A percentile compares a stretch with the other conserved stretches of the same genome.
These are phyloP conservation scores for Claviceps sp. DNA, from an alignment of 2,329 filamentous ascomycete genomes.

Conservation along the genomic window DNA sequence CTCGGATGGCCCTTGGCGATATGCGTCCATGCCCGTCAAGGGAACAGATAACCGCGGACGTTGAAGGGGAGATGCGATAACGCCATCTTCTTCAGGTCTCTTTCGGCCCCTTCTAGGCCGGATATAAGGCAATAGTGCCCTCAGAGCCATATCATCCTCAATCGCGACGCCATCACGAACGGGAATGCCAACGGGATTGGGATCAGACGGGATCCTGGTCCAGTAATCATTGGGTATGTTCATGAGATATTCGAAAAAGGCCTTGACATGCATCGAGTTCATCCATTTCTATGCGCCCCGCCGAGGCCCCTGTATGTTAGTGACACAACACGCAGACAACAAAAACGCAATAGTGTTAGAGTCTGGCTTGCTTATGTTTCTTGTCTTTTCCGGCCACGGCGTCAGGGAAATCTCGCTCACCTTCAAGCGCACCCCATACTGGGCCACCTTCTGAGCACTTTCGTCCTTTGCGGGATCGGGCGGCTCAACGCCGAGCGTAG, in stretches of 20 bases:
- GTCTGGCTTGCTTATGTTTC: too few relatives aligned
- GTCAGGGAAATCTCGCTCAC: constrained; percentile 28
- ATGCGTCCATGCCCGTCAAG: constrained; percentile 24
- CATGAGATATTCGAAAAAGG: constrained; percentile 84
- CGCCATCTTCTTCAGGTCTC: constrained; percentile 48
- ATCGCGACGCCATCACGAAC: constrained; percentile 69
- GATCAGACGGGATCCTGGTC: constrained; percentile 54
- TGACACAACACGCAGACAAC: not conserved
- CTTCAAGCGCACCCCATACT: constrained; percentile 87
- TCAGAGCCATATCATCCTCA: constrained; percentile 79
- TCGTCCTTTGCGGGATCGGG: constrained; percentile 72
- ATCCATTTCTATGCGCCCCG: constrained; percentile 61
- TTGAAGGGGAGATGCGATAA: constrained; percentile 37
- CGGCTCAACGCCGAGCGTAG: constrained; percentile 77
- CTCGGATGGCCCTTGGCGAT: constrained; percentile 21
- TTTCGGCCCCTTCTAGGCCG: constrained; percentile 48
- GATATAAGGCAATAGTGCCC: constrained; percentile 69
- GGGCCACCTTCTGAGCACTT: constrained; percentile 85
- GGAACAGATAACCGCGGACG: constrained; percentile 47
- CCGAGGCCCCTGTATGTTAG: not conserved
- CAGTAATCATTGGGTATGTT: constrained; percentile 70
- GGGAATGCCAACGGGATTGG: constrained; percentile 47
- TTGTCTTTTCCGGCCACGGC: too few relatives aligned
- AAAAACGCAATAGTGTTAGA: too few relatives aligned
- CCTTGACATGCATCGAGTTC: constrained; percentile 89